Evolutionary conservation across 2,329 filamentous ascomycete genomes (phyloP), one percentile per base, ranked within the genome.

Genomic region (Stemphylium lycopersici): DNA sequence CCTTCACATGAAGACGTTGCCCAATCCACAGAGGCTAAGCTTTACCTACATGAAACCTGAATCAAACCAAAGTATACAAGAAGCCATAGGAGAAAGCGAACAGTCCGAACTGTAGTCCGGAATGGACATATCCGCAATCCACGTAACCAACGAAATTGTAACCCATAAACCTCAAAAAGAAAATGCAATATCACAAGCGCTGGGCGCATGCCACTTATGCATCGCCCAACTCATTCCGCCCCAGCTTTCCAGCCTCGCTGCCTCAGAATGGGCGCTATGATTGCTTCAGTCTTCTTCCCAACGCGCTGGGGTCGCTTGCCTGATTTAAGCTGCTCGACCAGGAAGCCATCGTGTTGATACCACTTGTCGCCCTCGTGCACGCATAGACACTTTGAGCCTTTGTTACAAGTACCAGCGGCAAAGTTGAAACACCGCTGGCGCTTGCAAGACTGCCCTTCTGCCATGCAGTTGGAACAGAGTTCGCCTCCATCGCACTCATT

Each of bases 371-470:
- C 45, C 7, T 50, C 39, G 12, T 49, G 39, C 4, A 49, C 6
- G 29, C 10, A 38, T 4, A 29, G 33, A 40, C 39, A 49, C 26
- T 4, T 48, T 2, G 20, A 8, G 12, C 32, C 39, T 26, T 37
- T 48, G 4, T 34, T 22, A 3, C 49, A 52, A 22, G 32, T 38
- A n/a, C 24, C 32, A 3, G 44, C 26, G 18, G 24, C 18, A n/a
- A 33, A 43, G 18, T 48, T n/a, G 18, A 43, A 22, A 39, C 52
- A 55, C 12, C 37, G 36, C 13, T 31, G 46, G 7, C 46, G 40
- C 40, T 37, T 3, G n/a, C 41, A 37, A 16, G 32, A 10, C 6
- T 11, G 6, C 13, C 12, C 15, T 16, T 50, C 36, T 22, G 11
- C 38, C 15, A 3, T 10, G 16, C 39, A 54, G 18, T 54, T 43